Conservation (phyloP, 1,284 basidiomycete species). For the Marasmius fiardii region DNA sequence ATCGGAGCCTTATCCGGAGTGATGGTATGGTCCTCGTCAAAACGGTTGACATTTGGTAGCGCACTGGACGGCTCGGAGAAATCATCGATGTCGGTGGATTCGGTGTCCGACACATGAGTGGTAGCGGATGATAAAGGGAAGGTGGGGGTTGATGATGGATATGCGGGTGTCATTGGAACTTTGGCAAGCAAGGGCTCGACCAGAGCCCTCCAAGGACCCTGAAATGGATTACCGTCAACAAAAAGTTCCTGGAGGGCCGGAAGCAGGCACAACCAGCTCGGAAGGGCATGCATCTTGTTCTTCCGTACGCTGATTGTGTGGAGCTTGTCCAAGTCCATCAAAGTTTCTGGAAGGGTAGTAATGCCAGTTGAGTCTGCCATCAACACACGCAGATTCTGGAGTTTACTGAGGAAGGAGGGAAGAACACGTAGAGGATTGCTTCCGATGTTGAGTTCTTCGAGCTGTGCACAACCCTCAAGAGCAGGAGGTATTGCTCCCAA, state of each 20-base stretch:
- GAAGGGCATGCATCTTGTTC: constrained; percentile 88
- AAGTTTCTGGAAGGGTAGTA: constrained; percentile 64
- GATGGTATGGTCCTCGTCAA: constrained; percentile 71
- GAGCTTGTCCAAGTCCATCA: constrained; percentile 68
- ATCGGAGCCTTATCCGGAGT: constrained; percentile 55
- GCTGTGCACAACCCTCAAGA: constrained; percentile 70
- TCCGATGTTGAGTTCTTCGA: constrained; percentile 95
- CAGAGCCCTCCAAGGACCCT: constrained; percentile 86
- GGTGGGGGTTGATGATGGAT: constrained; percentile 64
- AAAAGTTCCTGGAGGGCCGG: constrained; percentile 81
- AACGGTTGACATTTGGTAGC: constrained; percentile 25
- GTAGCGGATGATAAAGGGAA: constrained; percentile 50
- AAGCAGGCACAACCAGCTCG: constrained; percentile 90
- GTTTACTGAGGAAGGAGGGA: constrained; percentile 77
- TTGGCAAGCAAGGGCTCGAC: constrained; percentile 78
- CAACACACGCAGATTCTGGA: constrained; percentile 80
- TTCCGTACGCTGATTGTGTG: constrained; percentile 86
- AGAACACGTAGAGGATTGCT: constrained; percentile 85
- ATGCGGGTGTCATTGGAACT: constrained; percentile 54
- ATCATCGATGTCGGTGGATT: constrained; percentile 38
- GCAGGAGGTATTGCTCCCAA: constrained; percentile 78
- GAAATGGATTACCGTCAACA: constrained; percentile 93
- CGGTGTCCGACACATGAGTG: constrained; percentile 33
- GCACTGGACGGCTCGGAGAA: constrained; percentile 44
- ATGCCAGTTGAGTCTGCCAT: constrained; percentile 89